Conservation (phyloP, 306 rosid genomes). For the Datisca glomerata region DNA sequence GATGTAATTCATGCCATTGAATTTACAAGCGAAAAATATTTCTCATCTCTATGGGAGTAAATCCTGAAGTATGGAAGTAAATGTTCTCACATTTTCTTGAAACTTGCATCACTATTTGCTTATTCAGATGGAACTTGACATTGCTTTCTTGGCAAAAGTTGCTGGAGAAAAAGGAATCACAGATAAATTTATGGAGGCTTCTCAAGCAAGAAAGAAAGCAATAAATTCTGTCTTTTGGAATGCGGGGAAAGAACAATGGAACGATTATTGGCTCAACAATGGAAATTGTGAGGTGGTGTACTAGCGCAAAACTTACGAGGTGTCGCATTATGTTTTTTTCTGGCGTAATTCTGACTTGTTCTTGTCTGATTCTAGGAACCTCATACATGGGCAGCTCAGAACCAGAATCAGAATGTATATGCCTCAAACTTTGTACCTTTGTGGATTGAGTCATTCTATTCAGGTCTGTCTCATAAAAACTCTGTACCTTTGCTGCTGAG, state of each 20-base stretch:
- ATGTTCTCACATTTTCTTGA: neutral
- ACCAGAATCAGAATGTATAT: slow-evolving; percentile 49
- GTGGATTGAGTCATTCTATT: slow-evolving; percentile 72
- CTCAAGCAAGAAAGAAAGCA: slow-evolving; percentile 51
- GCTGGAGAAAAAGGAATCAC: slow-evolving; percentile 39
- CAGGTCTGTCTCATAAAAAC: too few species aligned
- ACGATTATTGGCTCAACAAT: slow-evolving; percentile 68
- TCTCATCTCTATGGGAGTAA: too few species aligned
- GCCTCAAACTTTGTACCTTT: slow-evolving; percentile 88
- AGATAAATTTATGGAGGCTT: slow-evolving; percentile 30
- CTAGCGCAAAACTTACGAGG: neutral
- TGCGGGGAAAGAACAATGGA: slow-evolving; percentile 59
- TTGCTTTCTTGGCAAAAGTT: slow-evolving; percentile 57
- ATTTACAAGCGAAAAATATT: too few species aligned
- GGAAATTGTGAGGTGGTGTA: slow-evolving; percentile 21
- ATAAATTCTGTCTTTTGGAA: slow-evolving; percentile 69
- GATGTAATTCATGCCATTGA: too few species aligned
- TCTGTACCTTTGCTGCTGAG: too few species aligned
- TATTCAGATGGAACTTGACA: slow-evolving; percentile 77
- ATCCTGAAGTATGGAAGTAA: too few species aligned
- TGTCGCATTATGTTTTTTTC: neutral
- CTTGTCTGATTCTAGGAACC: slow-evolving; percentile 30
- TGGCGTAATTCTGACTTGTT: slow-evolving; percentile 9
- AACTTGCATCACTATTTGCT: neutral
- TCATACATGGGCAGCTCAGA: slow-evolving; percentile 42